phyloP scores from a whole-genome alignment of 2,329 filamentous ascomycete genomes.

The Xylaria sp. region DNA sequence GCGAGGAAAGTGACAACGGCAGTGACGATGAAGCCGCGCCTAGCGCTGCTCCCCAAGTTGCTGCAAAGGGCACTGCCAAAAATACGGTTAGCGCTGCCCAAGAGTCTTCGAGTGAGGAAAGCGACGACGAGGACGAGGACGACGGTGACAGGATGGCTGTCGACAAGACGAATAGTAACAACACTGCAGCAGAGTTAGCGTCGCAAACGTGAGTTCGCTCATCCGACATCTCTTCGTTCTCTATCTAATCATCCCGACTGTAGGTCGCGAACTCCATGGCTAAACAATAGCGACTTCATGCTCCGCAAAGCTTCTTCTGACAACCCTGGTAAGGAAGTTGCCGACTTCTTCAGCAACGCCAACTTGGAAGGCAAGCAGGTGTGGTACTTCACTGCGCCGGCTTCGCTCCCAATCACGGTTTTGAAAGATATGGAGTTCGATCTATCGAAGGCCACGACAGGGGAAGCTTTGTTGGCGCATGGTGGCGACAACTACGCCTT shows the following conservation, averaged over 20 bases:
- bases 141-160: slow-evolving; percentile 37
- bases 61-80: slow-evolving; percentile 3
- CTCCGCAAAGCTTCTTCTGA: slow-evolving; percentile 60
- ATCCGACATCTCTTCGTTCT: not conserved
- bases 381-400: slow-evolving; percentile 83
- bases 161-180: slow-evolving; percentile 38
- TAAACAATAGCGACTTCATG: slow-evolving; percentile 64
- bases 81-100: not conserved
- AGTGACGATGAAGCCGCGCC: slow-evolving; percentile 36
- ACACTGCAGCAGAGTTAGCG: slow-evolving; percentile 31
- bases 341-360: slow-evolving; percentile 67
- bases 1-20: slow-evolving; percentile 42
- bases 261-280: slow-evolving; percentile 52
- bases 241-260: slow-evolving; percentile 20
- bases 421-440: slow-evolving; percentile 73
- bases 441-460: slow-evolving; percentile 63
- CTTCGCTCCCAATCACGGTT: slow-evolving; percentile 73
- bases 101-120: slow-evolving; percentile 26
- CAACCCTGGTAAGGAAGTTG: slow-evolving; percentile 59
- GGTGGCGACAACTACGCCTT: slow-evolving; percentile 72
- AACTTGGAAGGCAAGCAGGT: slow-evolving; percentile 76
- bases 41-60: slow-evolving; percentile 4
- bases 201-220: slow-evolving; percentile 42
- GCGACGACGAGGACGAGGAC: slow-evolving; percentile 36
- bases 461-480: slow-evolving; percentile 68